Base-by-base conservation (phyloP, 768 basidiomycete genomes). In the Boletus bicolor region DNA sequence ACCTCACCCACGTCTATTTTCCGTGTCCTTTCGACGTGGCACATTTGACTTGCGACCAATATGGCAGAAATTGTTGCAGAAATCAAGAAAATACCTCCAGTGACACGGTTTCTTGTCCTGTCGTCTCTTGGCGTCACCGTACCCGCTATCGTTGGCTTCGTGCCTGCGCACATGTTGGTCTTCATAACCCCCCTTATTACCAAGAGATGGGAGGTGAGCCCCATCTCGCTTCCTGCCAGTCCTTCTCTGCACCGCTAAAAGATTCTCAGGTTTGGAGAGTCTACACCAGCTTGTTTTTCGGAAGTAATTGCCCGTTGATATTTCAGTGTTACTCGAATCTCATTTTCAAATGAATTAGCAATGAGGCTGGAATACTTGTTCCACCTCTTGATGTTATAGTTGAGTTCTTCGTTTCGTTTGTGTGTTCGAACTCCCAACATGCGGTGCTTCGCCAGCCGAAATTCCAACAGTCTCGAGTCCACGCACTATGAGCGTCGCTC, bases 11-110 rank as follows among this genome's bases (percentile, higher is more conserved):
- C 26, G 21, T 24, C 21, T 6, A 28, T 6, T 4, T 28, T 28
- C 4, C 6, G 26, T 41, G 39, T 39, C 30, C 38, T 12, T 21
- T 14, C 19, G 2, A 24, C 21, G 41, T 42, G 19, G n/a, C 21
- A 34, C 14, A 5, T 21, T n/a, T 34, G 9, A 46, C 28, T 36
- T 26, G 26, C 42, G 15, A 54, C 42, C 53, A 55, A 49, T n/a
- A 82, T 82, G 82, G 72, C 79, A 49, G 72, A 75, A 17, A 64
- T 84, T 37, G 24, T 79, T 3, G 76, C 80, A 21, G 87, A 92
- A 74, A 70, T 93, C 50, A 82, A 77, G 63, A 92, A 91, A 74
- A 89, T 93, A 1, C 91, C 92, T 0, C 87, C 87, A 35, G 86
- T 94, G 37, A 93, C 92, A 6, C 83, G 92, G 34, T 83, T 85